Evolutionary conservation across 352 stramenopile genomes (phyloP).

Genomic region (Pythium dissotocum): DNA sequence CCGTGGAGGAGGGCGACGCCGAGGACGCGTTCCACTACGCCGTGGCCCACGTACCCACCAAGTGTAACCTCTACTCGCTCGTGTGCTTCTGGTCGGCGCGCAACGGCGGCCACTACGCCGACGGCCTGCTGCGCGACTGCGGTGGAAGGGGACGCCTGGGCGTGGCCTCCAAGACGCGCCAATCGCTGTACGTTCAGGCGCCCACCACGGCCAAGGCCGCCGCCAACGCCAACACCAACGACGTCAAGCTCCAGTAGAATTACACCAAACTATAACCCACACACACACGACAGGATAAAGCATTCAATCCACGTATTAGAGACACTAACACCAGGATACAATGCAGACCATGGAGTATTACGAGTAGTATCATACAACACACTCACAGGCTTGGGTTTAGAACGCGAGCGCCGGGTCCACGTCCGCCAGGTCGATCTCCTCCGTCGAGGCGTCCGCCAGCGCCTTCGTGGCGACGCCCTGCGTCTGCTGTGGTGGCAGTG

Average conservation of each 20-base stretch:
- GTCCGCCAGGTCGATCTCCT: neutral
- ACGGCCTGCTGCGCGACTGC: slow-evolving; percentile 38
- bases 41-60: slow-evolving; percentile 82
- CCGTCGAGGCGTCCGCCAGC: neutral
- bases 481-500: too few relatives aligned
- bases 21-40: slow-evolving; percentile 79
- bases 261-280: neutral
- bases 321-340: neutral
- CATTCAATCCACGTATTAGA: neutral
- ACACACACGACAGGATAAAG: neutral
- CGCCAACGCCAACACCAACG: neutral
- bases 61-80: slow-evolving; percentile 88
- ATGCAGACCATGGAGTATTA: neutral
- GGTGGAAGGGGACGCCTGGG: slow-evolving; percentile 64
- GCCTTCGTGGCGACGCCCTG: neutral
- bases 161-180: slow-evolving; percentile 52
- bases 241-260: slow-evolving; percentile 11
- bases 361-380: neutral
- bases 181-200: slow-evolving; percentile 62
- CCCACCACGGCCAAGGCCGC: slow-evolving; percentile 24
- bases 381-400: slow-evolving; percentile 7
- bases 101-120: slow-evolving; percentile 52
- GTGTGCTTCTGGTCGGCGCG: slow-evolving; percentile 71
- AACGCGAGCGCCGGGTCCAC: slow-evolving; percentile 27
- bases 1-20: slow-evolving; percentile 66